Percentiles rank a stretch among this genome's conserved stretches.
These are phyloP conservation scores for Penicillium sp. DNA, from an alignment of 2,329 filamentous ascomycete species.

Conservation along the genomic window DNA sequence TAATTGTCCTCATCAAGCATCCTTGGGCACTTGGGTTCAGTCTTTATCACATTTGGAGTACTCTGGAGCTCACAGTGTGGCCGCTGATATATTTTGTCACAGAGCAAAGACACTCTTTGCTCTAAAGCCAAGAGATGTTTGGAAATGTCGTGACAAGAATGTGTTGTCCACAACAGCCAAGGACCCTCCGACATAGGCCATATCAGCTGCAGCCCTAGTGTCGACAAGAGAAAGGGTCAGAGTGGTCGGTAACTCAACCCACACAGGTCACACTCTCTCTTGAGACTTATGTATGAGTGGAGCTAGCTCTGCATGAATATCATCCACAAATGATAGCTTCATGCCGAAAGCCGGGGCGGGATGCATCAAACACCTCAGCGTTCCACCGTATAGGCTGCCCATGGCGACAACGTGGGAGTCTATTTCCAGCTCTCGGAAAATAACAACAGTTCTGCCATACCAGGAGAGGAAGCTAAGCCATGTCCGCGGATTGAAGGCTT, in stretches of 20 bases:
- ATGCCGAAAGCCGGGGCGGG: neutral
- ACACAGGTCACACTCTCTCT: neutral
- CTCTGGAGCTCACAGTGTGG: neutral
- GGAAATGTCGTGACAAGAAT: neutral
- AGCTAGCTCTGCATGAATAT: neutral
- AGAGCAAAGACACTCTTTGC: neutral
- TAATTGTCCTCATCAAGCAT: neutral
- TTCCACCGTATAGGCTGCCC: neutral
- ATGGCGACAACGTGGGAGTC: neutral
- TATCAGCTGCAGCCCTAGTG: neutral
- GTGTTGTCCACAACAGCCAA: neutral
- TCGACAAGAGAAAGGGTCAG: neutral
- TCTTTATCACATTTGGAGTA: neutral
- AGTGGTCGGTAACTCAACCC: neutral
- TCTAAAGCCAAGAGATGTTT: neutral
- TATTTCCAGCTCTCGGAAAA: neutral
- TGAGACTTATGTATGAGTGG: neutral
- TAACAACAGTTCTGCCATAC: neutral
- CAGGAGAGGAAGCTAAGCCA: neutral
- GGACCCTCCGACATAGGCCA: neutral
- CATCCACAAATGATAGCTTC: neutral
- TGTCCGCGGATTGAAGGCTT: neutral
- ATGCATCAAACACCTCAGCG: neutral
- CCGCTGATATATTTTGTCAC: neutral
- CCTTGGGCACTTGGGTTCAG: neutral